Percentiles rank a stretch among this genome's conserved stretches.
phyloP scores from a whole-genome alignment of 2,329 filamentous ascomycete species.

The Blastomyces emzantsi region DNA sequence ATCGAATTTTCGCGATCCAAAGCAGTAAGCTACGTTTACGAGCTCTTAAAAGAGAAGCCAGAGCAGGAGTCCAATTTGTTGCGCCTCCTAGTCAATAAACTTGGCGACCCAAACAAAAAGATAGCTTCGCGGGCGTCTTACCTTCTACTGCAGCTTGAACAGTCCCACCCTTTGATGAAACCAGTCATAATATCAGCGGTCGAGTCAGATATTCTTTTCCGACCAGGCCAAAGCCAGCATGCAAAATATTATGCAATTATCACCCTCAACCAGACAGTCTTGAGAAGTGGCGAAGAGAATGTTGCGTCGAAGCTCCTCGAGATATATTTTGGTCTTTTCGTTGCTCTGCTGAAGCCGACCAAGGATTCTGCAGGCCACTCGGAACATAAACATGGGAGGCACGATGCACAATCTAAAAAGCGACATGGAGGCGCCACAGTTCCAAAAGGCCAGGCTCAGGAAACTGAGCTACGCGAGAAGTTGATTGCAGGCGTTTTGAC shows the following conservation, averaged over 20 bases:
- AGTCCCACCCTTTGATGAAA: conserved; percentile 89
- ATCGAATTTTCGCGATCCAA: conserved; percentile 85
- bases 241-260: conserved; percentile 95
- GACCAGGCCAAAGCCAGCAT: conserved; percentile 75
- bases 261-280: conserved; percentile 91
- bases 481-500: conserved; percentile 84
- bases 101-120: conserved; percentile 91
- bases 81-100: conserved; percentile 86
- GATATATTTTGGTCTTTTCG: conserved; percentile 88
- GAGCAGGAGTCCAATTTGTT: conserved; percentile 95
- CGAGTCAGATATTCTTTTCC: conserved; percentile 79
- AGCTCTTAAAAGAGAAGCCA: conserved; percentile 86
- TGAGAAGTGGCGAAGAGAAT: conserved; percentile 72
- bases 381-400: conserved; percentile 35
- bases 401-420: conserved; percentile 36
- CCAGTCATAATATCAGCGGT: conserved; percentile 72
- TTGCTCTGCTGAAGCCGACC: conserved; percentile 63
- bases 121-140: conserved; percentile 91
- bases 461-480: conserved; percentile 75
- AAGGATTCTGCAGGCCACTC: conserved; percentile 31
- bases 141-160: conserved; percentile 82
- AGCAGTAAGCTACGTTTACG: conserved; percentile 84
- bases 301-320: conserved; percentile 73
- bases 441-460: conserved; percentile 35
- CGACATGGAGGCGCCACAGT: conserved; percentile 16